Evolutionary conservation across 2,329 filamentous ascomycete species (phyloP).

Genomic region (Trichoderma semiorbis): DNA sequence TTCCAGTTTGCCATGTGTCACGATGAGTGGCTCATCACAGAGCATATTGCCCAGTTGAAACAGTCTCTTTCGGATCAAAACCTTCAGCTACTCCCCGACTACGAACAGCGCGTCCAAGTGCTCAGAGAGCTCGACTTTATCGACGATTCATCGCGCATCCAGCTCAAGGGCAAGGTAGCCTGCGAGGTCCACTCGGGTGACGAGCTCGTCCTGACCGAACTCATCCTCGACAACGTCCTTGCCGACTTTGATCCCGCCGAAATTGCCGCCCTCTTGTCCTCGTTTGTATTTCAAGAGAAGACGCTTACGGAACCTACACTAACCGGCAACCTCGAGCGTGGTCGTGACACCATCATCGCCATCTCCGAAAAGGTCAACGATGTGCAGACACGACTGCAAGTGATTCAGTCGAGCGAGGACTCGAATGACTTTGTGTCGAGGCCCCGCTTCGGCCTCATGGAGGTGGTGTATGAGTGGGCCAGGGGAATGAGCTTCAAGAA

Average conservation of each 20-base stretch:
- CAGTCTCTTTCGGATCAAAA: constrained; percentile 94
- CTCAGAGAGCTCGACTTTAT: constrained; percentile 90
- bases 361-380: constrained; percentile 92
- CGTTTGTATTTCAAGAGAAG: constrained; percentile 98
- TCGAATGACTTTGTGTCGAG: constrained; percentile 86
- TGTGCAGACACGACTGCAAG: constrained; percentile 85
- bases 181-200: constrained; percentile 98
- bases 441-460: constrained; percentile 88
- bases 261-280: constrained; percentile 88
- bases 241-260: constrained; percentile 94
- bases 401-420: constrained; percentile 85
- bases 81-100: constrained; percentile 90
- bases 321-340: constrained; percentile 76
- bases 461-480: constrained; percentile 99
- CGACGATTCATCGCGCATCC: constrained; percentile 79
- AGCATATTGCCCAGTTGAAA: constrained; percentile 84
- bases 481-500: constrained; percentile 97
- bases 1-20: constrained; percentile 88
- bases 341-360: constrained; percentile 78
- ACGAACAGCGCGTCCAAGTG: constrained; percentile 90
- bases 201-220: constrained; percentile 90
- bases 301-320: constrained; percentile 77
- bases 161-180: constrained; percentile 96
- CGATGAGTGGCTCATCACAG: constrained; percentile 93
- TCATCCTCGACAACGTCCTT: constrained; percentile 94